Evolutionary conservation across 2,329 filamentous ascomycete species (phyloP).

Genomic region (Sarocladium oryzae): DNA sequence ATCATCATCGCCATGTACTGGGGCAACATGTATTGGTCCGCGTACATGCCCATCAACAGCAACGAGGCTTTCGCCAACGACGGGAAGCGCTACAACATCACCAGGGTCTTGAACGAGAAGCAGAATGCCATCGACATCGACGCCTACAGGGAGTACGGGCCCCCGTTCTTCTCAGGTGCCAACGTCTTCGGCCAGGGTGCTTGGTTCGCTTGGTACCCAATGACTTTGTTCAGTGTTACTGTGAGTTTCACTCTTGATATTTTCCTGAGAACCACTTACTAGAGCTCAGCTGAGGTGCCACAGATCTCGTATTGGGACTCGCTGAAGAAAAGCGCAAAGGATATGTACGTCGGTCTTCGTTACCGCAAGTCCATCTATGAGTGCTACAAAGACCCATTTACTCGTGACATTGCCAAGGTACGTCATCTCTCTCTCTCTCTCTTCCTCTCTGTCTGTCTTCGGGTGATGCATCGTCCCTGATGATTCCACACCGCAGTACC

Average conservation of each 20-base stretch:
- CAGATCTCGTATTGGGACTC: conserved; percentile 32
- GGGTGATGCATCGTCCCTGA: neutral
- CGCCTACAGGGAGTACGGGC: conserved; percentile 34
- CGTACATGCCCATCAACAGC: conserved; percentile 34
- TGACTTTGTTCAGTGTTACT: conserved; percentile 31
- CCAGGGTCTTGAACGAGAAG: conserved; percentile 23
- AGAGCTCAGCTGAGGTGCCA: neutral
- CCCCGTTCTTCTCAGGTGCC: conserved; percentile 32
- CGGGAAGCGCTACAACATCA: conserved; percentile 31
- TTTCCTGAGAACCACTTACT: too few relatives aligned
- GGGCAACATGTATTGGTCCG: conserved; percentile 27
- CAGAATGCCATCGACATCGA: conserved; percentile 28
- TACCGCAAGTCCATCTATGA: conserved; percentile 34
- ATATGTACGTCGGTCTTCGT: conserved; percentile 22
- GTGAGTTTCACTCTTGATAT: too few relatives aligned
- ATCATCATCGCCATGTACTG: conserved; percentile 26
- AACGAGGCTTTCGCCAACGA: conserved; percentile 34
- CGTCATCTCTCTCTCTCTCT: too few relatives aligned
- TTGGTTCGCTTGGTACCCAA: conserved; percentile 36
- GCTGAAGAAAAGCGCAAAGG: conserved; percentile 18
- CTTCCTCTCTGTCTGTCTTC: too few relatives aligned
- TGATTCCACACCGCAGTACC: conserved; percentile 18
- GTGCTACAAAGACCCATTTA: conserved; percentile 34
- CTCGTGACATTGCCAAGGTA: conserved; percentile 28
- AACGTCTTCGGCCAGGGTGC: conserved; percentile 29